Base-by-base conservation (phyloP, 192 early-diverging fungal species). In the Funneliformis mosseae region DNA sequence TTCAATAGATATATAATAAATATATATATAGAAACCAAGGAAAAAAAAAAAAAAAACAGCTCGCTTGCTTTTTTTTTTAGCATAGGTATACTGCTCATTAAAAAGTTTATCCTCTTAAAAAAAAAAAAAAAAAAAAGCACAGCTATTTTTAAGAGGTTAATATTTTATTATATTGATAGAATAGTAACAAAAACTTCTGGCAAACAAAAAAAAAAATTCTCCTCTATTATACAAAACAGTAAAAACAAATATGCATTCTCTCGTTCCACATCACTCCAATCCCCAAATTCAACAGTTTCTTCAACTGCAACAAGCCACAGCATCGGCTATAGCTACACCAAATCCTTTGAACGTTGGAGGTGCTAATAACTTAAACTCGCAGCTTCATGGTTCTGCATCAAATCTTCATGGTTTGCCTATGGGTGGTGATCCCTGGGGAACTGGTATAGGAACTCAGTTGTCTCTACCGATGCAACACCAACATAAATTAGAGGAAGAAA, bases 401-500 rank as follows among this genome's bases (percentile, higher is more conserved):
- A 46, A 59, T 71, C 67, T 76, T n/a, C 74, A 62, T 41, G 74
- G 74, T 62, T 16, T 76, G 5, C 74, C 39, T 25, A 46, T 81
- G 38, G 33, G 60, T 25, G 50, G 39, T 8, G 74, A 75, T 78
- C 63, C 78, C n/a, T 78, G 80, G 67, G 80, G 45, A 10, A n/a
- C 61, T 33, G 75, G 83, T 66, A 25, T 79, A 48, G 76, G 78
- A 80, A 74, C 77, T 27, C 39, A 83, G 63, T 41, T 74, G 43
- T 63, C 83, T 38, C 43, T 73, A n/a, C 82, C 79, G n/a, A 27
- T 83, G 46, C 85, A 82, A 27, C 83, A 83, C 21, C 89, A 87
- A 62, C 87, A 90, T 25, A 87, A 85, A 25, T 84, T 90, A 63
- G 91, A 93, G 45, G 96, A 96, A 78, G 94, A 95, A 81, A 93